phyloP scores from a whole-genome alignment of 192 early-diverging fungal genomes.

The Coemansia sp. region DNA sequence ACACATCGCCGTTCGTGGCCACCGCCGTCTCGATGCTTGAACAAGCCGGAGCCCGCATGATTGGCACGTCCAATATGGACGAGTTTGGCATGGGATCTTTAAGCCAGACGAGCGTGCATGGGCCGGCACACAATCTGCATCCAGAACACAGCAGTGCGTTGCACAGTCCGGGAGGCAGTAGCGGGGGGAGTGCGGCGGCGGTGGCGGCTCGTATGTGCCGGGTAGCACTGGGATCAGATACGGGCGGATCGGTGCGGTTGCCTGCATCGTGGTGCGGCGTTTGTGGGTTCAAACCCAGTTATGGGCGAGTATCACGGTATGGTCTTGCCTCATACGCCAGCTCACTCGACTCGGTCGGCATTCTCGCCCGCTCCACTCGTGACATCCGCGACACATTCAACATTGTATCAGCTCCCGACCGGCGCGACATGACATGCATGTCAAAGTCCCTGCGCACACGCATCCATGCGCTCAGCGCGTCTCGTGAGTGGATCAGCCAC shows the following conservation, averaged over 20 bases:
- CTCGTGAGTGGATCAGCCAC: constrained; percentile 17
- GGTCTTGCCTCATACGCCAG: constrained; percentile 85
- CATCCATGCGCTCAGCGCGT: constrained; percentile 10
- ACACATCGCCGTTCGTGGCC: constrained; percentile 53
- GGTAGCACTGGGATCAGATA: constrained; percentile 88
- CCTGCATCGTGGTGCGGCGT: constrained; percentile 94
- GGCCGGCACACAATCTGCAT: constrained; percentile 32
- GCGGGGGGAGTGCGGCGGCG: constrained; percentile 87
- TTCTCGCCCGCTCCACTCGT: constrained; percentile 62
- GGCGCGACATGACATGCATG: constrained; percentile 61
- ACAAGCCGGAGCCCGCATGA: constrained; percentile 63
- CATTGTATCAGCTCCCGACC: constrained; percentile 22
- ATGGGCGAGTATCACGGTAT: constrained; percentile 80
- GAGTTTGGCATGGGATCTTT: constrained; percentile 94
- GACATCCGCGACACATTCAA: constrained; percentile 40
- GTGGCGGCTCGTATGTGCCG: constrained; percentile 80
- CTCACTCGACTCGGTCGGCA: constrained; percentile 87
- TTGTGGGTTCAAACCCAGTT: constrained; percentile 90
- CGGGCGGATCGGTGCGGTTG: constrained; percentile 90
- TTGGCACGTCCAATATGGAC: constrained; percentile 90
- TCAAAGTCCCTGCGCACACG: constrained; percentile 35
- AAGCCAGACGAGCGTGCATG: constrained; percentile 35
- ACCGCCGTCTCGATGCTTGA: constrained; percentile 67
- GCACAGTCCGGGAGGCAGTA: constrained; percentile 78
- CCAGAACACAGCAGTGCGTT: neutral